A percentile compares a stretch with the other conserved stretches of the same genome.
Conservation (phyloP, 805 yeast genomes). For the Ogataea ganodermae region DNA sequence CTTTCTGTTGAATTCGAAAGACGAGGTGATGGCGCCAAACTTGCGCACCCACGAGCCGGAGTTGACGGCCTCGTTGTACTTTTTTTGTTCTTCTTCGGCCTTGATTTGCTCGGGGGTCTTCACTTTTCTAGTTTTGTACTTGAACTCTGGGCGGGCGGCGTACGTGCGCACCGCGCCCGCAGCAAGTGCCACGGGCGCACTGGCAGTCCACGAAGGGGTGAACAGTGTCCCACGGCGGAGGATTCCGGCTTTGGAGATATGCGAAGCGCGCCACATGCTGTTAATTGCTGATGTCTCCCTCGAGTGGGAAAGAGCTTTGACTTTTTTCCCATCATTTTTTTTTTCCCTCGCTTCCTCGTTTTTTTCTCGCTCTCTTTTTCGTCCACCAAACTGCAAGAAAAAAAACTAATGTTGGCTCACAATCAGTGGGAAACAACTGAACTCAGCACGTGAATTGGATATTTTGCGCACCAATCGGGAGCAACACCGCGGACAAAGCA, state of each 20-base stretch:
- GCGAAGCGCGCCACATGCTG: no score
- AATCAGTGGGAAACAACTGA: neutral
- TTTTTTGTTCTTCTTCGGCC: slow-evolving; percentile 32
- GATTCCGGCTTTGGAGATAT: no score
- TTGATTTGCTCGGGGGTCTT: slow-evolving; percentile 32
- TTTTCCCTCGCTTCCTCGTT: neutral
- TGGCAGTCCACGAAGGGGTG: neutral
- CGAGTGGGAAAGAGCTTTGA: no score
- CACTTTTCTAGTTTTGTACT: slow-evolving; percentile 29
- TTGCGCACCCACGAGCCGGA: slow-evolving; percentile 39
- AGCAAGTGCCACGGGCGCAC: neutral
- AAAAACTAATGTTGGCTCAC: neutral
- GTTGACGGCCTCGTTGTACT: slow-evolving; percentile 36
- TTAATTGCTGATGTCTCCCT: no score
- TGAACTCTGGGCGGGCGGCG: slow-evolving; percentile 27
- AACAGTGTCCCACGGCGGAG: no score
- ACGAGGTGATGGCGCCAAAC: slow-evolving; percentile 56
- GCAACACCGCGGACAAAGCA: neutral
- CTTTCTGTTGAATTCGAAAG: slow-evolving; percentile 59
- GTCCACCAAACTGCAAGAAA: neutral
- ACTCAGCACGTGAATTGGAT: neutral
- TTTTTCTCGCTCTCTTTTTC: slow-evolving; percentile 9
- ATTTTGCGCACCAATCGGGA: neutral
- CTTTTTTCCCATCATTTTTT: neutral
- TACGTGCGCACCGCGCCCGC: neutral